Evolutionary conservation across 495 filamentous ascomycete species (phyloP).

Genomic region (Rhypophila decipiens): DNA sequence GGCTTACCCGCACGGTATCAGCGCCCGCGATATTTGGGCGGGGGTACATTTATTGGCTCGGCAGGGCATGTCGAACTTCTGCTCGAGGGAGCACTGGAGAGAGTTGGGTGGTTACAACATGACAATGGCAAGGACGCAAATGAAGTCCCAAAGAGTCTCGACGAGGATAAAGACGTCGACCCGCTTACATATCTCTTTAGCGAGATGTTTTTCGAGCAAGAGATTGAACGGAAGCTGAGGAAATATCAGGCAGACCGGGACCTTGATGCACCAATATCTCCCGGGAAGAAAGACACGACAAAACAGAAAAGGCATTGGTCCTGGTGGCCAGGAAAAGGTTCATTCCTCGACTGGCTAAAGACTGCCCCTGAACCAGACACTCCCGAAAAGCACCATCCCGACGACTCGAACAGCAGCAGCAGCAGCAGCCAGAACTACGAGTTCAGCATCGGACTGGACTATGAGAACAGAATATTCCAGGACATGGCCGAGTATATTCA

Average conservation of each 20-base stretch:
- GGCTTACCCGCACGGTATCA: not conserved
- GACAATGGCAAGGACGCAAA: not conserved
- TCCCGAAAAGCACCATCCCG: not conserved
- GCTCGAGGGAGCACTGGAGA: not conserved
- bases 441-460: conserved; percentile 9
- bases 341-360: too few species aligned
- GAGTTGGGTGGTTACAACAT: not conserved
- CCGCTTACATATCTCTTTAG: not conserved
- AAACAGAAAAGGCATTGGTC: too few species aligned
- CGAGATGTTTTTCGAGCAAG: not conserved
- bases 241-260: not conserved
- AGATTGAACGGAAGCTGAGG: not conserved
- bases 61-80: not conserved
- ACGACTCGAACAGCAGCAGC: not conserved
- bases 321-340: too few species aligned
- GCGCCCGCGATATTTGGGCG: conserved; percentile 1
- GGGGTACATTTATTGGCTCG: conserved; percentile 3
- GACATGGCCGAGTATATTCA: not conserved
- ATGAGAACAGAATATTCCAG: conserved; percentile 12
- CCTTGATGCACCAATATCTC: too few species aligned
- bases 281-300: too few species aligned
- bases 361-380: too few species aligned
- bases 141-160: not conserved
- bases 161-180: too few species aligned
- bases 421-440: not conserved